Base-by-base conservation (phyloP, 441 rosid genomes). In the Pelargonium australe region DNA sequence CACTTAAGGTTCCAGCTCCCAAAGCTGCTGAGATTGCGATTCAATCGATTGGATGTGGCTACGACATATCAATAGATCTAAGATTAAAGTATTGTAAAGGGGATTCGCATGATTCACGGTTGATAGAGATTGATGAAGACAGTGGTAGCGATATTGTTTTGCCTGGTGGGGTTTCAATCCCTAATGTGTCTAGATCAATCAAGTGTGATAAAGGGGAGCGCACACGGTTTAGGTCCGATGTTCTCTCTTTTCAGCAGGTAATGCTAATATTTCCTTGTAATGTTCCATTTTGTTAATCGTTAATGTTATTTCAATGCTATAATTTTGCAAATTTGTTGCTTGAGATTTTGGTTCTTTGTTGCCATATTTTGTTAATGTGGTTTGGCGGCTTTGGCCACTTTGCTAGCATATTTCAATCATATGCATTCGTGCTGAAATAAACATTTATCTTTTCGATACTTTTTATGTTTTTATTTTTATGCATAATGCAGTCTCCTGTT, bases 201-300 rank as follows among this genome's bases (percentile, higher is more conserved):
- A 90, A 89, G 76, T 95, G 98, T 51, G 94, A 89, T 72, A 89
- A 89, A 85, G 97, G 99, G 16, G 96, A 90, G 78, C 84, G 87
- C 20, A 87, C 78, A 43, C 76, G 97, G 65, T 87, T 89, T 73
- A 79, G 85, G 78, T 95, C 98, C 12, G 97, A 90, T 78, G 86
- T 86, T 73, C 85, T 89, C 65, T 84, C 98, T 74, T 95, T 90
- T 73, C 96, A 89, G 73, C 99, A 95, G 97, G 98, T 95, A 67
- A 60, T 60, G 34, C 12, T 60, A 60, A 20, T 55, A 63, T 63
- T 63, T 28, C 20, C n/a, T 63, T 28, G n/a, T 31, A n/a, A 63
- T 25, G 34, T 5, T 58, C 63, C 28, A 3, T 62, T 62, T 11
- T 28, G 13, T 25, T 62, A 1, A 62, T 17, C 14, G 0, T 11